Evolutionary conservation across 75 land plant genomes (phyloP).

Genomic region (Picea sitchensis): DNA sequence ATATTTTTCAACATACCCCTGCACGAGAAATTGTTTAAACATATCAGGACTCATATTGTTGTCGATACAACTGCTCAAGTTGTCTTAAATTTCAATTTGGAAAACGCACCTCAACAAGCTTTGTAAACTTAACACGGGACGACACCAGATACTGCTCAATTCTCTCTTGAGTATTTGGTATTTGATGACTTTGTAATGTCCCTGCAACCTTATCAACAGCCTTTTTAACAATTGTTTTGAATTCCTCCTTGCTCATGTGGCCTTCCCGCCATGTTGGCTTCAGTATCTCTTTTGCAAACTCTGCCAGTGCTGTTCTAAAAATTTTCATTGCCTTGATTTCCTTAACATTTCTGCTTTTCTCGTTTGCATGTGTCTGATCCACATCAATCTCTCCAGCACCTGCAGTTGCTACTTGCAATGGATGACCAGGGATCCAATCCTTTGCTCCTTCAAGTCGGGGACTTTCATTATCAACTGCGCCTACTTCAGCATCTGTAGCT

Average conservation of each 20-base stretch:
- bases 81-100: neutral
- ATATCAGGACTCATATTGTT: neutral
- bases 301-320: constrained; percentile 76
- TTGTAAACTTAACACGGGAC: constrained; percentile 70
- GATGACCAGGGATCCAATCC: constrained; percentile 6
- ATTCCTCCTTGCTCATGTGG: constrained; percentile 77
- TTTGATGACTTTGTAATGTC: constrained; percentile 50
- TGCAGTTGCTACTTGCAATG: constrained; percentile 15
- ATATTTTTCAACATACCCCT: constrained; percentile 77
- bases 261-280: constrained; percentile 98
- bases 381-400: constrained; percentile 6
- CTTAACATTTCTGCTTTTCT: constrained; percentile 22
- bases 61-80: neutral
- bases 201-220: constrained; percentile 87
- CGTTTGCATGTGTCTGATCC: constrained; percentile 5
- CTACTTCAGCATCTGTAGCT: constrained; percentile 22
- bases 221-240: constrained; percentile 91
- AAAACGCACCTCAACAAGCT: constrained; percentile 83
- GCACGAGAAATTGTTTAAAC: constrained; percentile 13
- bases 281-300: constrained; percentile 80
- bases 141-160: constrained; percentile 65
- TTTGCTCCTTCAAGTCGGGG: constrained; percentile 13
- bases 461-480: constrained; percentile 18
- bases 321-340: constrained; percentile 54
- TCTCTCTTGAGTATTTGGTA: constrained; percentile 81